Evolutionary conservation across 768 basidiomycete species (phyloP), one percentile per base, ranked within the genome.

Genomic region (Gloeostereum incarnatum): DNA sequence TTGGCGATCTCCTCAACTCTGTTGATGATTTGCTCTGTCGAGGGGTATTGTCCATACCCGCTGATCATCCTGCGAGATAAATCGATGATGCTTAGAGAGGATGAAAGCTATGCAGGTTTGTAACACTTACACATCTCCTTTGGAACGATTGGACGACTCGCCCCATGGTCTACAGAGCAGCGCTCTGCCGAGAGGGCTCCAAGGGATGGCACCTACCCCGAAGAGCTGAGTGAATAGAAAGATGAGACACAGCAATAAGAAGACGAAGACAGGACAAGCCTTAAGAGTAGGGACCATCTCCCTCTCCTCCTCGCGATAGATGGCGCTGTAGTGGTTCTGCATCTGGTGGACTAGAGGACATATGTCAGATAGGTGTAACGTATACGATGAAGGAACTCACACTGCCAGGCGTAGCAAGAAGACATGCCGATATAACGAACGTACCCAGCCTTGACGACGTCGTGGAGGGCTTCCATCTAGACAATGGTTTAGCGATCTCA

Each of bases 401-500:
- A 55, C 44, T 57, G 73, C 55, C 61, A 75, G 2, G 73, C 73
- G 45, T 55, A 63, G 50, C 73, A 75, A 5, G 71, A 73, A 14
- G 63, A 66, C 69, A 74, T 75, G 25, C 75, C 74, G 21, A 77
- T 65, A 46, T 75, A 80, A 23, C 78, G 63, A 16, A 71, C 78
- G 39, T 73, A 72, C 4, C 79, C 79, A 2, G 72, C 71, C 44
- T 78, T 53, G 3, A 81, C 75, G n/a, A 81, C 71, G 41, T 81
- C 79, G 38, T 81, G 74, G 18, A 81, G 60, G 5, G 78, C 78
- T 65, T 75, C 69, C 78, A 81, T 80, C 72, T 73, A 36, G 19
- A 25, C 9, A 22, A 17, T 18, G 6, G 14, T 31, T 13, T 6
- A 31, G 13, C 27, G 16, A 19, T 9, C 10, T 1, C 32, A 21